Conservation (phyloP, 2,329 filamentous ascomycete genomes). For the Diaporthe ampelina region DNA sequence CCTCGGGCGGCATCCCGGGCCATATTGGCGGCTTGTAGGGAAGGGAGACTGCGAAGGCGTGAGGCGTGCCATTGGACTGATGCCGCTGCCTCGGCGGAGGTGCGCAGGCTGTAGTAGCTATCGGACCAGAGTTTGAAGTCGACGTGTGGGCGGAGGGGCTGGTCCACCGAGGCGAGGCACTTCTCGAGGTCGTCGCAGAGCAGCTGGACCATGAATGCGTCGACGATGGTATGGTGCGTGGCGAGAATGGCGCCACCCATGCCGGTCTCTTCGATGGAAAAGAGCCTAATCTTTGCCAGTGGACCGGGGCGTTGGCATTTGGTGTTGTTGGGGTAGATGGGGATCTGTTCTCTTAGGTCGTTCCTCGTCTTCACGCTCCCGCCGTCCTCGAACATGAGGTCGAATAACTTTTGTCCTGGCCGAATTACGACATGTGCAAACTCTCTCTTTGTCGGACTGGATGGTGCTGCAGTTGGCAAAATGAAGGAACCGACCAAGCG, state of each 20-base stretch:
- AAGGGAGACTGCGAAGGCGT: not conserved
- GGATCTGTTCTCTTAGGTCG: not conserved
- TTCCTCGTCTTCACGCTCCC: not conserved
- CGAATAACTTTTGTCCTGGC: not conserved
- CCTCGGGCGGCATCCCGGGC: not conserved
- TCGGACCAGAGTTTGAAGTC: conserved; percentile 8
- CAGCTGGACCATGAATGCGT: conserved; percentile 1
- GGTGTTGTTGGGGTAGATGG: not conserved
- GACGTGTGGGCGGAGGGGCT: not conserved
- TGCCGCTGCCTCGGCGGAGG: not conserved
- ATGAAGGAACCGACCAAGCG: not conserved
- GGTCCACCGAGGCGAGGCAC: not conserved
- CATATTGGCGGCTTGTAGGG: not conserved
- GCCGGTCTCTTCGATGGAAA: not conserved
- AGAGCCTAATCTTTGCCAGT: not conserved
- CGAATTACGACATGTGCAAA: conserved; percentile 1
- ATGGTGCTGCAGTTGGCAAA: not conserved
- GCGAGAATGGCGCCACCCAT: not conserved
- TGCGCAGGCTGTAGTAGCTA: conserved; percentile 17
- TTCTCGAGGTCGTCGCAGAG: conserved; percentile 15
- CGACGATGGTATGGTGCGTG: conserved; percentile 1
- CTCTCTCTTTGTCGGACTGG: too few species aligned
- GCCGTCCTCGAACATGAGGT: conserved; percentile 1
- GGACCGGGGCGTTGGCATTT: not conserved
- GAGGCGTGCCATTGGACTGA: not conserved